Percentiles rank a stretch among this genome's conserved stretches.
Evolutionary conservation across 1,284 basidiomycete genomes (phyloP).

Genomic region (Puccinia hordei): DNA sequence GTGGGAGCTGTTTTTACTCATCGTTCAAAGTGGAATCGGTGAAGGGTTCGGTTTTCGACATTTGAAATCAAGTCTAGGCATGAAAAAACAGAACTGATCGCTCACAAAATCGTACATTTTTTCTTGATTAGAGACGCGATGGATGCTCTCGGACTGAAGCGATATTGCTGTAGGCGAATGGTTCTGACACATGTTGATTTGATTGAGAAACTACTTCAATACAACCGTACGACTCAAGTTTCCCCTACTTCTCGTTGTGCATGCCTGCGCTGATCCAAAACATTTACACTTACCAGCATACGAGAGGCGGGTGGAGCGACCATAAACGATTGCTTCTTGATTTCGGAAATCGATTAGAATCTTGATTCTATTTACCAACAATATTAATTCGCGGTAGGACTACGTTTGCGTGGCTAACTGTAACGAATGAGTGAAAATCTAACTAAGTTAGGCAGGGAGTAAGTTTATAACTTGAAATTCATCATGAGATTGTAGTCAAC

Average conservation of each 20-base stretch:
- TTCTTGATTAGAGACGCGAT: slow-evolving; percentile 73
- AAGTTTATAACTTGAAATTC: too few species aligned
- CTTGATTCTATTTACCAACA: too few species aligned
- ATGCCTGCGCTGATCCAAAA: background rate
- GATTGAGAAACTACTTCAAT: slow-evolving; percentile 92
- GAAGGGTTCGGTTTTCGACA: slow-evolving; percentile 31
- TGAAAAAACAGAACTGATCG: background rate
- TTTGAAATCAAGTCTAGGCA: background rate
- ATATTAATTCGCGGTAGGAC: too few species aligned
- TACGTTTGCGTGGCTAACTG: too few species aligned
- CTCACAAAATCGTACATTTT: background rate
- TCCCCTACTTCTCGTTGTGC: background rate
- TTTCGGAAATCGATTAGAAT: background rate
- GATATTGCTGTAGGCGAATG: slow-evolving; percentile 97
- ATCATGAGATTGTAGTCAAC: too few species aligned
- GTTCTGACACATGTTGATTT: slow-evolving; percentile 95
- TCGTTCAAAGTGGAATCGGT: slow-evolving; percentile 46
- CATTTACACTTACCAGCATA: background rate
- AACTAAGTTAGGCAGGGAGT: too few species aligned
- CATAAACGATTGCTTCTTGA: background rate
- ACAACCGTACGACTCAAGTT: slow-evolving; percentile 77
- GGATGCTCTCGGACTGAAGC: slow-evolving; percentile 83
- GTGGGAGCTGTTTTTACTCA: slow-evolving; percentile 45
- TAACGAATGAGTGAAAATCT: too few species aligned
- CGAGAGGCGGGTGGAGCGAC: slow-evolving; percentile 23